Conservation (phyloP, 2,329 filamentous ascomycete genomes). For the Venturia pyrina region DNA sequence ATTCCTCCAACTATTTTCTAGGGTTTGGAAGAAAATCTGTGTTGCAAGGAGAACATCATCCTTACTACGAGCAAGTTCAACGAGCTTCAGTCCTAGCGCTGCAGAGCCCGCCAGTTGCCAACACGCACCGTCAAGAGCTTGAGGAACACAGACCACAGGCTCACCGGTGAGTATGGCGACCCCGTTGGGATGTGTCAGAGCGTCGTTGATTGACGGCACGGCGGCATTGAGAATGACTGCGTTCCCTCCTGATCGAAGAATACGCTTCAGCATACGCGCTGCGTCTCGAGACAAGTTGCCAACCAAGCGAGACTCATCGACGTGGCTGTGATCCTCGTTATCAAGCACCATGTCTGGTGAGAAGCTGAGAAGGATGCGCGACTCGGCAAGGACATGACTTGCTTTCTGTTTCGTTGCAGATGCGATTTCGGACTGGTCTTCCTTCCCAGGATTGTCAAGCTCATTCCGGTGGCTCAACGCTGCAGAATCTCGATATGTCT, state of each 20-base stretch:
- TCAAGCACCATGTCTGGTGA: conserved; percentile 71
- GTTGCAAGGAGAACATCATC: conserved; percentile 67
- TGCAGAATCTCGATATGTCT: conserved; percentile 91
- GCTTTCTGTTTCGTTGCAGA: conserved; percentile 80
- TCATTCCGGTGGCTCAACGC: conserved; percentile 87
- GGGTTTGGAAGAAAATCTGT: conserved; percentile 74
- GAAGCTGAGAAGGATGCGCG: conserved; percentile 71
- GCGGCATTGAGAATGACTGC: conserved; percentile 82
- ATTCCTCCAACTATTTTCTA: conserved; percentile 89
- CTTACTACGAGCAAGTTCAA: conserved; percentile 63
- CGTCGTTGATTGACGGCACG: conserved; percentile 78
- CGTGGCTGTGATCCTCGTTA: conserved; percentile 63
- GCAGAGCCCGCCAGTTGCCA: conserved; percentile 92
- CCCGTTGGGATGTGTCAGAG: conserved; percentile 70
- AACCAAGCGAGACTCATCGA: conserved; percentile 64
- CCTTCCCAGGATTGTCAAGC: conserved; percentile 76
- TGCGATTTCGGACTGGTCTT: conserved; percentile 85
- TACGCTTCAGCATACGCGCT: conserved; percentile 54
- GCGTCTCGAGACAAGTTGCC: conserved; percentile 66
- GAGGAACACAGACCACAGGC: conserved; percentile 71
- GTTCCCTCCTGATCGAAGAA: conserved; percentile 64
- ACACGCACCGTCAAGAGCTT: conserved; percentile 78
- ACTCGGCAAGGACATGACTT: conserved; percentile 70
- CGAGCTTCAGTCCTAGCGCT: conserved; percentile 70
- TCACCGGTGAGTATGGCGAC: conserved; percentile 74